Percentiles rank a stretch among this genome's conserved stretches.
Conservation (phyloP, 2,329 filamentous ascomycete species). For the Phaeosphaeriaceae sp. region DNA sequence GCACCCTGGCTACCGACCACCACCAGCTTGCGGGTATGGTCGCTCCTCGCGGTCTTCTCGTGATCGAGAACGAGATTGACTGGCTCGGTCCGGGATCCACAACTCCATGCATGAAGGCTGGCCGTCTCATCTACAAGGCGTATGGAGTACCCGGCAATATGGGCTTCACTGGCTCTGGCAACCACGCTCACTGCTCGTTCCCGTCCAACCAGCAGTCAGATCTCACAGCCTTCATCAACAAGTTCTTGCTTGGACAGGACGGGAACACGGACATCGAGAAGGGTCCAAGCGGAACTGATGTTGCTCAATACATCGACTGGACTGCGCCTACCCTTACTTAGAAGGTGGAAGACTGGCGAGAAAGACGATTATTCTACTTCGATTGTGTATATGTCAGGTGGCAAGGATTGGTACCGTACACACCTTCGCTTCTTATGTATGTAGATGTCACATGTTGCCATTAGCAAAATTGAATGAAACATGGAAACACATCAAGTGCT, state of each 20-base stretch:
- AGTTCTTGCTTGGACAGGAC: constrained; percentile 53
- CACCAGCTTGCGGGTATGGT: constrained; percentile 66
- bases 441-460: neutral
- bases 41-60: constrained; percentile 63
- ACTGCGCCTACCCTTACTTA: constrained; percentile 45
- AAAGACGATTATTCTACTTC: neutral
- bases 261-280: constrained; percentile 46
- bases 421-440: neutral
- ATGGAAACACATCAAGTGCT: neutral
- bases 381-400: neutral
- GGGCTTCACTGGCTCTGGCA: constrained; percentile 65
- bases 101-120: constrained; percentile 66
- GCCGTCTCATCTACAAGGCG: constrained; percentile 62
- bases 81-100: constrained; percentile 67
- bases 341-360: neutral
- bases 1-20: constrained; percentile 63
- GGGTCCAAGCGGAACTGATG: constrained; percentile 39
- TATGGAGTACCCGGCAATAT: constrained; percentile 63
- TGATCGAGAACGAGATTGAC: constrained; percentile 66
- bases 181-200: constrained; percentile 65
- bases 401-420: neutral
- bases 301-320: constrained; percentile 48
- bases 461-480: neutral
- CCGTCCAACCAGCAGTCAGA: constrained; percentile 61
- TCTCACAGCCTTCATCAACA: constrained; percentile 63